A percentile compares a stretch with the other conserved stretches of the same genome.
Conservation (phyloP, 371 early-diverging fungal genomes). For the Syncephalastrum sp. region DNA sequence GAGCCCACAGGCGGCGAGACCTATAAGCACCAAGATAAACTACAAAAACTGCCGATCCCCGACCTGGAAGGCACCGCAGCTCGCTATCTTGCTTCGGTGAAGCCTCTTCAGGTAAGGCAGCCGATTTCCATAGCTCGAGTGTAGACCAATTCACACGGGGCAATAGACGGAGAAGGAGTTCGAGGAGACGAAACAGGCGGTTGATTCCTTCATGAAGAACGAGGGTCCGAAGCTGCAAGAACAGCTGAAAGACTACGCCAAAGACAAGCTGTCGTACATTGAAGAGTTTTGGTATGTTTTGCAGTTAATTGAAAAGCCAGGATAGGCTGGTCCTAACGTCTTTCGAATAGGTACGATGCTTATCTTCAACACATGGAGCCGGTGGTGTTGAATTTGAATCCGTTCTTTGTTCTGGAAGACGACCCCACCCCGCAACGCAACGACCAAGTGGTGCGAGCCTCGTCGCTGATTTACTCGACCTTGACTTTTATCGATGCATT, state of each 20-base stretch:
- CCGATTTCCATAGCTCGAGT: not conserved
- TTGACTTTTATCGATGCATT: constrained; percentile 52
- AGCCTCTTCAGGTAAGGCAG: constrained; percentile 67
- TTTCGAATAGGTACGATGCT: constrained; percentile 43
- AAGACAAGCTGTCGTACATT: constrained; percentile 54
- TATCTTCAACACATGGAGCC: constrained; percentile 47
- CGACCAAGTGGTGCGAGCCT: constrained; percentile 51
- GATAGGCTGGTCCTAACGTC: not conserved
- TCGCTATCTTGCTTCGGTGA: constrained; percentile 71
- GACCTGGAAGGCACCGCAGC: constrained; percentile 77
- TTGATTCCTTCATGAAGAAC: constrained; percentile 69
- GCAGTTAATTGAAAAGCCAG: not conserved
- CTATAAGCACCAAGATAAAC: constrained; percentile 55
- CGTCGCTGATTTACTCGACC: constrained; percentile 53
- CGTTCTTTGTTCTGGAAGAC: constrained; percentile 53
- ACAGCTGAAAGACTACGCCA: constrained; percentile 66
- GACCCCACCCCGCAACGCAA: constrained; percentile 53
- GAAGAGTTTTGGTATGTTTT: constrained; percentile 54
- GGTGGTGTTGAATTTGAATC: constrained; percentile 52
- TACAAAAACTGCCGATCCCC: constrained; percentile 87
- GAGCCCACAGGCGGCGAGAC: constrained; percentile 26
- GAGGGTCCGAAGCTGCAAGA: constrained; percentile 78
- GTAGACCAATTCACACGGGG: not conserved
- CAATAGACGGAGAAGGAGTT: constrained; percentile 57
- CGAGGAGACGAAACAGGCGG: constrained; percentile 57